Evolutionary conservation across 1,139 yeast species (phyloP).

Genomic region (Suhomyces guaymorum): DNA sequence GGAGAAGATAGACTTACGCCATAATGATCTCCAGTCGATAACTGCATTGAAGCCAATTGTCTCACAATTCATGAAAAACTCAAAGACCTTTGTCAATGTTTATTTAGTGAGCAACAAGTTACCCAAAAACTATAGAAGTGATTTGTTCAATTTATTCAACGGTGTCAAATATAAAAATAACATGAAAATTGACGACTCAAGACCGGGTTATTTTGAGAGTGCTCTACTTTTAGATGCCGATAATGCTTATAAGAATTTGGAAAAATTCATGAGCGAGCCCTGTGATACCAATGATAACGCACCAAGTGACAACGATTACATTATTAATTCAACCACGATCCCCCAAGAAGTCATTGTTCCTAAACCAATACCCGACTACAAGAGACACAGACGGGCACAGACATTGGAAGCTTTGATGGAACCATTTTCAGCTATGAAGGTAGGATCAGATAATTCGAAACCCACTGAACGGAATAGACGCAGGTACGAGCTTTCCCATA

Average conservation of each 20-base stretch:
- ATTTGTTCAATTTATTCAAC: slow-evolving; percentile 54
- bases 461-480: slow-evolving; percentile 11
- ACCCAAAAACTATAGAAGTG: slow-evolving; percentile 52
- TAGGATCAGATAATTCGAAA: slow-evolving; percentile 14
- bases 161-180: slow-evolving; percentile 52
- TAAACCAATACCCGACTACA: slow-evolving; percentile 3
- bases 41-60: slow-evolving; percentile 38
- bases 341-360: slow-evolving; percentile 20
- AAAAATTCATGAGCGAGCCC: slow-evolving; percentile 35
- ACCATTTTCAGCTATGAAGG: slow-evolving; percentile 16
- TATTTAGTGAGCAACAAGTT: slow-evolving; percentile 47
- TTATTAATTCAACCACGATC: slow-evolving; percentile 1
- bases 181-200: slow-evolving; percentile 58
- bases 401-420: slow-evolving; percentile 20
- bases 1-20: slow-evolving; percentile 59
- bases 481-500: slow-evolving; percentile 24
- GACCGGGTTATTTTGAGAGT: slow-evolving; percentile 65
- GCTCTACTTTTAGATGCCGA: slow-evolving; percentile 54
- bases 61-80: slow-evolving; percentile 35
- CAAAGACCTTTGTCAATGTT: slow-evolving; percentile 33
- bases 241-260: slow-evolving; percentile 44
- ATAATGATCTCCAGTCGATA: slow-evolving; percentile 44
- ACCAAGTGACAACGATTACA: slow-evolving; percentile 1
- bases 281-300: neutral
- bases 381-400: slow-evolving; percentile 17